Evolutionary conservation across 495 filamentous ascomycete species (phyloP), one percentile per base, ranked within the genome.

Genomic region (Staphylotrichum longicolle): DNA sequence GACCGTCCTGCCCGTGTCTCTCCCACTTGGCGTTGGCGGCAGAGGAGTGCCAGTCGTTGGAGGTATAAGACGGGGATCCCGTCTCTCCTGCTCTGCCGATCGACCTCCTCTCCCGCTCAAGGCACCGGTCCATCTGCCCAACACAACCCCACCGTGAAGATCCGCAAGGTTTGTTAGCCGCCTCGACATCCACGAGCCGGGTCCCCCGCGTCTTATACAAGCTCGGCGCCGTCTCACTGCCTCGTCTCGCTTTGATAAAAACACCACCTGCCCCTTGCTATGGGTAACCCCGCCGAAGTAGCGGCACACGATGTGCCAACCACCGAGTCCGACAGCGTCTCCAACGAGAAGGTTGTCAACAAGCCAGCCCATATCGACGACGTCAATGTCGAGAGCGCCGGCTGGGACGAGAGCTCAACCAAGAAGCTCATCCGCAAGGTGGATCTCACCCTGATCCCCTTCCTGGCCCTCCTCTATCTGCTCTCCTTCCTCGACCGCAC

Each of bases 401-500:
- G 61, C 49, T 73, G 67, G 67, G 71, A 72, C 32, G 53, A 15
- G 39, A n/a, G 33, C 14, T 40, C 65, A 2, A 72, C 73, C 54
- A 80, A 78, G 66, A 72, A 67, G 54, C 71, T 83, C 5, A 64
- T 85, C 6, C 72, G 78, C 62, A 81, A 81, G 63, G 64, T 83
- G 59, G 82, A 85, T 63, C 66, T 67, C 61, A 68, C 72, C 54
- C 64, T 85, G 14, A 77, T 85, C 46, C 82, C 82, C 7, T 82
- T 84, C 66, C 66, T 85, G 54, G 72, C 81, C 12, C 63, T 84
- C 11, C 70, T 85, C 30, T 84, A 83, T 57, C 70, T 84, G 64
- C 80, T 88, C n/a, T 86, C 86, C 14, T 95, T 94, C 71, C 79
- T 94, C 12, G 90, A 92, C 70, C 80, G 90, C 68, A 79, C 82